Evolutionary conservation across 176 grass and related monocot species (phyloP).

Genomic region (Eragrostis curvula): DNA sequence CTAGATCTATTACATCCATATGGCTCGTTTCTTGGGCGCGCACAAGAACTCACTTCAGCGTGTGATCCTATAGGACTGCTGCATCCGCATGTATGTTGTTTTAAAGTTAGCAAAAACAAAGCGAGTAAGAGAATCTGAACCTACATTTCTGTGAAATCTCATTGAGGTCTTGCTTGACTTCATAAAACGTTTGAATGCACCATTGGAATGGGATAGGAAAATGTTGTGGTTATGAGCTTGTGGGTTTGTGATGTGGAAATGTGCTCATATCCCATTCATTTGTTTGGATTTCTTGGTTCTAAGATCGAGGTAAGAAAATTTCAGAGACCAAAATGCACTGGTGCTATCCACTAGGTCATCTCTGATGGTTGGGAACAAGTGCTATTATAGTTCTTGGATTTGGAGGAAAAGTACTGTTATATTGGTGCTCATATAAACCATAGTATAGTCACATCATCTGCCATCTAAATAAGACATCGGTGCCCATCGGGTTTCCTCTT

Average conservation of each 20-base stretch:
- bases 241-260: neutral
- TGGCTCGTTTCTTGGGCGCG: slow-evolving; percentile 12
- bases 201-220: neutral
- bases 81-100: neutral
- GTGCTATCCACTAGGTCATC: neutral
- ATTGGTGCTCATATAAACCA: neutral
- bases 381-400: neutral
- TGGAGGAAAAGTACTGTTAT: neutral
- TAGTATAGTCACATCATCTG: neutral
- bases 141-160: neutral
- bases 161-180: neutral
- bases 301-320: neutral
- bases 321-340: neutral
- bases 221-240: neutral
- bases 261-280: neutral
- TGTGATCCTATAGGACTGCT: neutral
- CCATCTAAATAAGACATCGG: neutral
- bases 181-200: neutral
- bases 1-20: neutral
- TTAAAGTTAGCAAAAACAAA: neutral
- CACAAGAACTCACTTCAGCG: neutral
- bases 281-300: neutral
- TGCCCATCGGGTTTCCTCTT: too few relatives aligned
- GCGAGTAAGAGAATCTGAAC: neutral
- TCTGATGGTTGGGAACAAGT: neutral